These are phyloP conservation scores for Colletotrichum filicis DNA, from an alignment of 2,329 filamentous ascomycete species.

Conservation along the genomic window DNA sequence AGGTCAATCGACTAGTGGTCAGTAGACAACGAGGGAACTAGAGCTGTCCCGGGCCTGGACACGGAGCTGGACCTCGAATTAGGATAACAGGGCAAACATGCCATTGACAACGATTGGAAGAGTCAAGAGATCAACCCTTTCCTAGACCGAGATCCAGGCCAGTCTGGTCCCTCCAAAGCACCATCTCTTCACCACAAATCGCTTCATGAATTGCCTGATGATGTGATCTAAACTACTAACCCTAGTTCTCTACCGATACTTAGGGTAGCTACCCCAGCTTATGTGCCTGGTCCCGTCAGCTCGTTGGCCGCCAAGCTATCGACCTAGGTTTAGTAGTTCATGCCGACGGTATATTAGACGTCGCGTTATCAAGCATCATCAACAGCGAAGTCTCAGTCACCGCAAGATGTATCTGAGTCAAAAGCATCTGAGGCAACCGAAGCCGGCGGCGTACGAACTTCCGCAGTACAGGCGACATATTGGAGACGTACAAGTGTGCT, in stretches of 20 bases:
- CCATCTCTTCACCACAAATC: neutral
- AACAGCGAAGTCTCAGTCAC: neutral
- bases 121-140: neutral
- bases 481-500: slow-evolving; percentile 7
- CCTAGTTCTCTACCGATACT: slow-evolving; percentile 3
- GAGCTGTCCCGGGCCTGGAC: slow-evolving; percentile 11
- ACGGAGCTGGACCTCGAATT: slow-evolving; percentile 7
- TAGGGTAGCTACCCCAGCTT: slow-evolving; percentile 29
- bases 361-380: neutral
- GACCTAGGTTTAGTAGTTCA: neutral
- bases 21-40: slow-evolving; percentile 15
- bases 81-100: slow-evolving; percentile 16
- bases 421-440: slow-evolving; percentile 6
- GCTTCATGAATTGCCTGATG: slow-evolving; percentile 8
- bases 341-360: neutral
- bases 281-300: neutral
- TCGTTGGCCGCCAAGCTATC: neutral
- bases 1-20: slow-evolving; percentile 6
- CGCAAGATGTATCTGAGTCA: neutral
- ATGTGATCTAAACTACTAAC: slow-evolving; percentile 11
- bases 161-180: slow-evolving; percentile 7
- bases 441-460: slow-evolving; percentile 9
- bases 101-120: slow-evolving; percentile 1
- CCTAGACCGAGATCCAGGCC: slow-evolving; percentile 24
- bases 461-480: slow-evolving; percentile 2